phyloP scores from a whole-genome alignment of 805 yeast genomes.

The Metschnikowia orientalis region DNA sequence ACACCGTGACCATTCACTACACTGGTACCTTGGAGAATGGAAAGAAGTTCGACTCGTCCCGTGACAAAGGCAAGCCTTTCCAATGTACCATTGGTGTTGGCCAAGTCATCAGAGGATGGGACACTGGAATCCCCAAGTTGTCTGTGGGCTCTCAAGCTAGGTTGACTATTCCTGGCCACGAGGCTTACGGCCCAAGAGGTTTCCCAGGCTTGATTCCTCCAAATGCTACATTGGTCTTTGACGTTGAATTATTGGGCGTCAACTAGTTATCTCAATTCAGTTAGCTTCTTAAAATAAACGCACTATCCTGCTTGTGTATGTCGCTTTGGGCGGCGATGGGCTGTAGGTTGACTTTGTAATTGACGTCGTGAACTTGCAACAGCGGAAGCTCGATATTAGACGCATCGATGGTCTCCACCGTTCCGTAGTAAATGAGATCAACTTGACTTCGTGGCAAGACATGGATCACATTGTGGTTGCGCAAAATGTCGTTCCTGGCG shows the following conservation, averaged over 20 bases:
- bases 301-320: slow-evolving; percentile 15
- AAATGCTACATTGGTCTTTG: slow-evolving; percentile 86
- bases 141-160: slow-evolving; percentile 91
- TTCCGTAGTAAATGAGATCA: slow-evolving; percentile 30
- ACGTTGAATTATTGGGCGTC: slow-evolving; percentile 65
- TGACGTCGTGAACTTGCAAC: slow-evolving; percentile 62
- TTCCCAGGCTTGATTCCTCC: slow-evolving; percentile 97
- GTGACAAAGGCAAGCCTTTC: slow-evolving; percentile 94
- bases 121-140: slow-evolving; percentile 86
- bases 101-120: slow-evolving; percentile 97
- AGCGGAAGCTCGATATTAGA: slow-evolving; percentile 46
- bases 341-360: slow-evolving; percentile 60
- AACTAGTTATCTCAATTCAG: slow-evolving; percentile 32
- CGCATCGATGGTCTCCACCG: slow-evolving; percentile 11
- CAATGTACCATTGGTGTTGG: slow-evolving; percentile 93
- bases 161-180: slow-evolving; percentile 86
- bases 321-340: slow-evolving; percentile 24
- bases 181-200: slow-evolving; percentile 93
- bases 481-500: slow-evolving; percentile 21
- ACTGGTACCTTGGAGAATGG: slow-evolving; percentile 94
- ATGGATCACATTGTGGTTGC: slow-evolving; percentile 37
- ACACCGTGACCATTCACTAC: slow-evolving; percentile 89
- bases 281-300: slow-evolving; percentile 7
- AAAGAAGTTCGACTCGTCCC: slow-evolving; percentile 91
- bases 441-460: slow-evolving; percentile 62